Percentiles rank a stretch among this genome's conserved stretches.
Evolutionary conservation across 352 stramenopile genomes (phyloP).

Genomic region (Phytophthora uliginosa): DNA sequence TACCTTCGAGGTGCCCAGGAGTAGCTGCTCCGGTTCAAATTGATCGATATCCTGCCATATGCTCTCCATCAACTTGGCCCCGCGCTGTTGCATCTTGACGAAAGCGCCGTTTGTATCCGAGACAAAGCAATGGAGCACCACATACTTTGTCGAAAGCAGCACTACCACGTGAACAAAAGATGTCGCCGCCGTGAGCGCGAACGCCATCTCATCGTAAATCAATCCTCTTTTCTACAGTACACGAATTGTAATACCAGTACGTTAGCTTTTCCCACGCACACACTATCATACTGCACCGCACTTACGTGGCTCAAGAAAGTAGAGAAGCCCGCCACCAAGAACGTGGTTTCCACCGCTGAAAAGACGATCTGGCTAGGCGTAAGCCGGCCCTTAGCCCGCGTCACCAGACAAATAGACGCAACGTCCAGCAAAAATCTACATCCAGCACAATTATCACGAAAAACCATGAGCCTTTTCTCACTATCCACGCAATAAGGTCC

Average conservation of each 20-base stretch:
- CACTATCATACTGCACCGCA: neutral
- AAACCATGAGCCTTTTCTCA: neutral
- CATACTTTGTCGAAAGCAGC: constrained; percentile 38
- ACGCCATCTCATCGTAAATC: constrained; percentile 51
- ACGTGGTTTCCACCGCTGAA: constrained; percentile 33
- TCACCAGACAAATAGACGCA: constrained; percentile 25
- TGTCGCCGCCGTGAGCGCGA: constrained; percentile 40
- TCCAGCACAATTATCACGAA: neutral
- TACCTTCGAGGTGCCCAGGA: constrained; percentile 30
- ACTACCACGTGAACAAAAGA: constrained; percentile 45
- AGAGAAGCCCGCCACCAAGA: constrained; percentile 47
- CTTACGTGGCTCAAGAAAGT: constrained; percentile 39
- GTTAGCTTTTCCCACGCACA: constrained; percentile 9
- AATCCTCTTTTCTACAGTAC: constrained; percentile 33
- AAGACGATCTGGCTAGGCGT: constrained; percentile 30
- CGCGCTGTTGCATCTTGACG: constrained; percentile 18
- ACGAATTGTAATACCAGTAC: neutral
- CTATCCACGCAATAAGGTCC: neutral
- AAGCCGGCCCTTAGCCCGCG: constrained; percentile 14
- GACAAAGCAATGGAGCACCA: constrained; percentile 31
- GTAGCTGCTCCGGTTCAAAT: constrained; percentile 31
- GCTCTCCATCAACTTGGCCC: constrained; percentile 26
- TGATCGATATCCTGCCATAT: constrained; percentile 36
- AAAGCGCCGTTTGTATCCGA: constrained; percentile 26
- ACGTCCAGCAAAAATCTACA: constrained; percentile 34